Base-by-base conservation (phyloP, 805 yeast genomes). In the Saccharomycopsis malanga region DNA sequence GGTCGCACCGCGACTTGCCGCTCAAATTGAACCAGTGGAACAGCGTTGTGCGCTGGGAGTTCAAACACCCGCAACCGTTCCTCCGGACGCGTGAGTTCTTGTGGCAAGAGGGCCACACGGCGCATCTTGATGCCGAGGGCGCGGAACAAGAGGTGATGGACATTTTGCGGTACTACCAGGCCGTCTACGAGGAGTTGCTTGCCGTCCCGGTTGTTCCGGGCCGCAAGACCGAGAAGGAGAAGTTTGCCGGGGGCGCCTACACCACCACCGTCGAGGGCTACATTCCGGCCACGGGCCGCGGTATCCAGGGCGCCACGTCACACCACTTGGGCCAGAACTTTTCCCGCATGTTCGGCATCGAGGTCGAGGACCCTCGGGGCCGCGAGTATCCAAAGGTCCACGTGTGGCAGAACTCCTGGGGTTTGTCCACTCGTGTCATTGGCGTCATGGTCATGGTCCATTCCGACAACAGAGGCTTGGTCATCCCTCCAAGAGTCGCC, bases 91-190 rank as follows among this genome's bases (percentile, higher is more conserved):
- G 99, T 72, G 99, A 93, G 71, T 93, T 93, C 71, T 74, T 93
- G 67, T 93, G 99, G 99, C 99, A 93, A 72, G 99, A 93, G 72
- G 99, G 99, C 59, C 99, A 93, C 73, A 93, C 98, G 43, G 98
- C 96, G 46, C 96, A 87, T 66, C 76, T 94, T 62, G 84, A 94
- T 48, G 67, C 72, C 55, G 86, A 80, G 53, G 93, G 77, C 52
- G 96, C 98, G 27, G 74, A 76, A 52, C 71, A 71, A 50, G 98
- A 93, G 71, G 98, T 91, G 27, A 62, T 76, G 58, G 82, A 82
- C 66, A 91, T 94, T 61, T 78, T 89, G 64, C 93, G 86, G 54
- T 81, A 77, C 69, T 93, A 93, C 67, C 82, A 83, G 53, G 79
- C 80, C 54, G 75, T 93, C 53, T 93, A 93, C 68, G 81, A 82